These are phyloP conservation scores for Starmera amethionina DNA, from an alignment of 805 yeast genomes.

Conservation along the genomic window DNA sequence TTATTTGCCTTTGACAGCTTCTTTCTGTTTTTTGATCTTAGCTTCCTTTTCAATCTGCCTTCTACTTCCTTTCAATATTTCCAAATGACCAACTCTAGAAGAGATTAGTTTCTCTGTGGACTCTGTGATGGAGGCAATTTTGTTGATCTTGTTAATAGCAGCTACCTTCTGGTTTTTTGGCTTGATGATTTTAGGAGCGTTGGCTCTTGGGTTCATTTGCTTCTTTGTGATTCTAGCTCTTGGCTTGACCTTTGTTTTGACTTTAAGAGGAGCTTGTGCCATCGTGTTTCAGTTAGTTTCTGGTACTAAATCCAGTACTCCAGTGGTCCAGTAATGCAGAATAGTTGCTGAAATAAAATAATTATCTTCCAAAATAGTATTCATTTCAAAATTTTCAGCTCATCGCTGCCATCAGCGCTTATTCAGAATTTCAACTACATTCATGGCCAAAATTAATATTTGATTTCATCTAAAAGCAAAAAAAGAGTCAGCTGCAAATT, in stretches of 20 bases:
- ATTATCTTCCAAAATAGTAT: no score
- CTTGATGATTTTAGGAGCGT: conserved; percentile 66
- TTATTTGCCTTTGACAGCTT: conserved; percentile 11
- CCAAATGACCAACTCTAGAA: conserved; percentile 89
- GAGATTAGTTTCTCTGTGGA: conserved; percentile 81
- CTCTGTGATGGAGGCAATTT: conserved; percentile 37
- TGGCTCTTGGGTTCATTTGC: conserved; percentile 53
- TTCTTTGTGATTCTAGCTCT: conserved; percentile 43
- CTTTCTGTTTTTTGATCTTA: conserved; percentile 27
- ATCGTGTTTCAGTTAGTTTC: conserved; percentile 21
- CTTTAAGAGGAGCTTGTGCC: conserved; percentile 70
- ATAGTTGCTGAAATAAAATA: no score
- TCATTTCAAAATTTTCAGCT: no score
- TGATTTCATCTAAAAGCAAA: no score
- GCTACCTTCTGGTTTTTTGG: conserved; percentile 51
- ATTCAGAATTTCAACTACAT: no score
- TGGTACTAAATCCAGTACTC: no score
- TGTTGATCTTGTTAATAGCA: conserved; percentile 45
- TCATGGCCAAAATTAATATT: no score
- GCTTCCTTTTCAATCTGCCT: conserved; percentile 63
- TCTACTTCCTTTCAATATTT: conserved; percentile 82
- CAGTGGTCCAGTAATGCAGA: no score
- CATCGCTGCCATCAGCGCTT: no score
- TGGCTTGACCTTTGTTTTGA: conserved; percentile 31
- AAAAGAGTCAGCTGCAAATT: no score